Percentiles rank a stretch among this genome's conserved stretches.
These are phyloP conservation scores for Dictyostelium firmibasis DNA, from an alignment of 78 protist genomes.

Conservation along the genomic window DNA sequence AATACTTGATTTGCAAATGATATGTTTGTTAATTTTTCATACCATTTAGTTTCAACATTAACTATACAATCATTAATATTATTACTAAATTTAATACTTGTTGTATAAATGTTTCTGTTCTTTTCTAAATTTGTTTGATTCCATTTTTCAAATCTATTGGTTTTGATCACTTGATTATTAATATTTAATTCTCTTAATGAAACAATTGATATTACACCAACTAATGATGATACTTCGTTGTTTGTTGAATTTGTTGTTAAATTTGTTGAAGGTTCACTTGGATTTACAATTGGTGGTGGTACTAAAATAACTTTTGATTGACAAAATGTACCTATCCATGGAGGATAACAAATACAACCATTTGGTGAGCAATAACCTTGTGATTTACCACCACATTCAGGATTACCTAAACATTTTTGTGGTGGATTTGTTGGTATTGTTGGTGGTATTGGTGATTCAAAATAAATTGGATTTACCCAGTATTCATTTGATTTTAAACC, in stretches of 20 bases:
- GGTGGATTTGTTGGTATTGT: background rate
- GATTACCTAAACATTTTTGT: background rate
- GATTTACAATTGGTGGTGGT: background rate
- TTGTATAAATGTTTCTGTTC: background rate
- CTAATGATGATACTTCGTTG: background rate
- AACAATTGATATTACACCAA: background rate
- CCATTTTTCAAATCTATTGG: background rate
- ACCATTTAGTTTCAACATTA: background rate
- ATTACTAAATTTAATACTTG: background rate
- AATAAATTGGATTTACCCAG: background rate
- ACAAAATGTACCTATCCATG: background rate
- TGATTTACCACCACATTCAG: background rate
- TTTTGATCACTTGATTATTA: background rate
- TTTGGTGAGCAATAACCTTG: background rate
- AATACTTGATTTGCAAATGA: conserved; percentile 9
- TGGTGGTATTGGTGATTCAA: background rate
- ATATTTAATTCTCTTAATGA: background rate
- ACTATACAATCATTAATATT: background rate
- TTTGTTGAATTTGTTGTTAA: background rate
- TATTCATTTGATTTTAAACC: background rate
- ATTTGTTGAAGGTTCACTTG: background rate
- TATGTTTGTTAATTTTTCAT: background rate
- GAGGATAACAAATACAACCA: background rate
- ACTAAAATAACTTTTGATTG: background rate
- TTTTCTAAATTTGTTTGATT: background rate